A percentile compares a stretch with the other conserved stretches of the same genome.
Evolutionary conservation across 805 yeast genomes (phyloP).

Genomic region (Candida coquimbonensis): DNA sequence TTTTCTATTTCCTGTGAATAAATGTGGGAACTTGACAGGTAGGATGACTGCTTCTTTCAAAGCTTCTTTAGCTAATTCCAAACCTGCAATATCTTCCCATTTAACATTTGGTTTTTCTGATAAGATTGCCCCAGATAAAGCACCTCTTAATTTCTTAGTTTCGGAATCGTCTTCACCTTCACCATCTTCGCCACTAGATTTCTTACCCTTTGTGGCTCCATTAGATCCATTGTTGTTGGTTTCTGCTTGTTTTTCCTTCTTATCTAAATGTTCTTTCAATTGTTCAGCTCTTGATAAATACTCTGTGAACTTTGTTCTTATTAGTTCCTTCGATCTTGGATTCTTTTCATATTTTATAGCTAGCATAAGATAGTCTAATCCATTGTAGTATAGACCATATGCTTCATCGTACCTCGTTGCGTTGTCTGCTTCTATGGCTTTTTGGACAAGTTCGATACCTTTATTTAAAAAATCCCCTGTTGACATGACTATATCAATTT

Average conservation of each 20-base stretch:
- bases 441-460: slow-evolving; percentile 91
- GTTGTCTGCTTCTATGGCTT: slow-evolving; percentile 91
- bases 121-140: slow-evolving; percentile 84
- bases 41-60: slow-evolving; percentile 94
- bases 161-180: slow-evolving; percentile 70
- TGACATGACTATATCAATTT: slow-evolving; percentile 23
- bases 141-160: slow-evolving; percentile 82
- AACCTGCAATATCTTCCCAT: slow-evolving; percentile 96
- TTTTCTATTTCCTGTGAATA: slow-evolving; percentile 89
- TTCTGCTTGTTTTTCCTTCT: slow-evolving; percentile 38
- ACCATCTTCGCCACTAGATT: slow-evolving; percentile 43
- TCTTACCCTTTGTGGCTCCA: slow-evolving; percentile 43
- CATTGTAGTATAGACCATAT: slow-evolving; percentile 84
- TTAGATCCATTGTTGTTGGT: slow-evolving; percentile 27
- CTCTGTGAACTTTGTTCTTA: slow-evolving; percentile 84
- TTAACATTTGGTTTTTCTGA: slow-evolving; percentile 87
- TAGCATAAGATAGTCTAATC: slow-evolving; percentile 89
- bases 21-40: slow-evolving; percentile 93
- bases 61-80: slow-evolving; percentile 93
- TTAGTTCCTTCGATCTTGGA: slow-evolving; percentile 79
- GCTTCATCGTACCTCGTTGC: slow-evolving; percentile 91
- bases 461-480: slow-evolving; percentile 78
- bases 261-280: slow-evolving; percentile 80
- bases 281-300: slow-evolving; percentile 91
- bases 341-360: slow-evolving; percentile 95